A percentile compares a stretch with the other conserved stretches of the same genome.
Conservation (phyloP, 495 filamentous ascomycete species). For the Aspergillus haitiensis region DNA sequence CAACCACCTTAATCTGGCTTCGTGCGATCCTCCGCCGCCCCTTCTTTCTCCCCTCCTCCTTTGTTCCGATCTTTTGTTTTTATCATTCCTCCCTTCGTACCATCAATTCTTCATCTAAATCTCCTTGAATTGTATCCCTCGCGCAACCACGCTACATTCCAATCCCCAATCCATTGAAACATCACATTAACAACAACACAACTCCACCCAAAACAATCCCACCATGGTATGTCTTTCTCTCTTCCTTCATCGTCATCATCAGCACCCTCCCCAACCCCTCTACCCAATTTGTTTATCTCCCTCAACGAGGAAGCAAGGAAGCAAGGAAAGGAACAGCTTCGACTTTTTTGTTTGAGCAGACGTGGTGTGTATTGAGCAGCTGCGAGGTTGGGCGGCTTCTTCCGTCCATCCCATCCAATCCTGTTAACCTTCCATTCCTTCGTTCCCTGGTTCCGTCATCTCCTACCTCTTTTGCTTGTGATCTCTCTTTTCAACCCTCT, state of each 20-base stretch:
- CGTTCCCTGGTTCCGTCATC: neutral
- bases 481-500: constrained; percentile 4
- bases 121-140: neutral
- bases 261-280: neutral
- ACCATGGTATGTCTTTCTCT: constrained; percentile 4
- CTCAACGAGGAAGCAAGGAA: neutral
- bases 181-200: neutral
- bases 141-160: constrained; percentile 6
- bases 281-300: neutral
- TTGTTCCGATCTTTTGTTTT: constrained; percentile 14
- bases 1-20: constrained; percentile 21
- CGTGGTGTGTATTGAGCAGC: neutral
- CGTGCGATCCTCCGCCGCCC: constrained; percentile 13
- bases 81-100: neutral
- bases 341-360: neutral
- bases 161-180: neutral
- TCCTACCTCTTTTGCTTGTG: neutral
- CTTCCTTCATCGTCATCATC: neutral
- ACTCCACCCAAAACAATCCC: neutral
- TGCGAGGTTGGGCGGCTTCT: constrained; percentile 5
- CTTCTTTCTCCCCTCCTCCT: constrained; percentile 13
- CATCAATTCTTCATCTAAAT: neutral
- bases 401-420: constrained; percentile 8
- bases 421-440: neutral
- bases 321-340: neutral